phyloP scores from a whole-genome alignment of 208 protist species.

The Trypanosoma melophagium region DNA sequence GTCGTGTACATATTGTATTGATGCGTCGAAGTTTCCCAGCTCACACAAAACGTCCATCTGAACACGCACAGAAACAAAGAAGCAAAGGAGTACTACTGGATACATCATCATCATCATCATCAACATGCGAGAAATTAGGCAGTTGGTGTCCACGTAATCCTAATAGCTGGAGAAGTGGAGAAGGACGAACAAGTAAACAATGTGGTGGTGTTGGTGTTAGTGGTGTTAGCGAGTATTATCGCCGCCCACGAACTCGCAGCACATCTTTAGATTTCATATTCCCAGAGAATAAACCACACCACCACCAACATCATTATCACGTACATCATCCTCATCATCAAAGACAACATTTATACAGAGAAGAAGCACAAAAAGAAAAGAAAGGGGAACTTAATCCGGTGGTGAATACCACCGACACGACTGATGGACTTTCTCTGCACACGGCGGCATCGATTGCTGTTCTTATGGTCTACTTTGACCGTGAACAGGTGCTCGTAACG shows the following conservation, averaged over 20 bases:
- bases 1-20: slow-evolving; percentile 10
- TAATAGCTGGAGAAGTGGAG: neutral
- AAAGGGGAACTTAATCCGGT: neutral
- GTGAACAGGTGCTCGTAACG: slow-evolving; percentile 29
- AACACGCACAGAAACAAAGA: too few species aligned
- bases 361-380: too few species aligned
- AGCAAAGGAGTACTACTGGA: too few species aligned
- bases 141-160: slow-evolving; percentile 1
- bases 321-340: neutral
- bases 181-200: neutral
- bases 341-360: neutral
- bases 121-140: slow-evolving; percentile 4
- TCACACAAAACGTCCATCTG: too few species aligned
- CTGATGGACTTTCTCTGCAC: neutral
- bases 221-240: neutral
- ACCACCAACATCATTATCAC: neutral
- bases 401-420: neutral
- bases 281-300: neutral
- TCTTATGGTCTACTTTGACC: slow-evolving; percentile 32
- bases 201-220: too few species aligned
- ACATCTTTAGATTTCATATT: too few species aligned
- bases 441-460: neutral
- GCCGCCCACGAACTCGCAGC: neutral
- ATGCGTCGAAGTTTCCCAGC: neutral
- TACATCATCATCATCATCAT: too few species aligned